Percentiles rank a stretch among this genome's conserved stretches.
Conservation (phyloP, 148 eudicot species). For the Fagopyrum tataricum region DNA sequence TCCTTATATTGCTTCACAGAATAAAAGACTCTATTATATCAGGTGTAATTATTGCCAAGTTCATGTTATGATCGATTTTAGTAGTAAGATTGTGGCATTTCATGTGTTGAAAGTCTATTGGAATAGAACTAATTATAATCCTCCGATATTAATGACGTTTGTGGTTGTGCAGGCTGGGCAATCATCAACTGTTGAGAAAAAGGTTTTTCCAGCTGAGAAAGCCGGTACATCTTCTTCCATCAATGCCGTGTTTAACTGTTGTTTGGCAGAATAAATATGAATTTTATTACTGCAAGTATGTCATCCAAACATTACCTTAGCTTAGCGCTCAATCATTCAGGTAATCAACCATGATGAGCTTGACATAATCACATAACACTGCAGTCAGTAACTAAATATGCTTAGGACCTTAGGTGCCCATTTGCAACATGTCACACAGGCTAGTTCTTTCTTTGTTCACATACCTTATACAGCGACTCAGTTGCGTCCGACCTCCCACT, state of each 20-base stretch:
- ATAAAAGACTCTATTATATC: neutral
- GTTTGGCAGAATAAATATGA: neutral
- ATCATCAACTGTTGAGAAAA: constrained; percentile 5
- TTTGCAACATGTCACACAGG: neutral
- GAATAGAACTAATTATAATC: neutral
- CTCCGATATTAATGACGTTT: neutral
- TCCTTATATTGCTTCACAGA: neutral
- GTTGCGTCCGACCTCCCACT: neutral
- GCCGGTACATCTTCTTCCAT: constrained; percentile 8
- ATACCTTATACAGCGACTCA: neutral
- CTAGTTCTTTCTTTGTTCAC: constrained; percentile 4
- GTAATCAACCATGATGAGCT: neutral
- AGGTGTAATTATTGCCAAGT: neutral
- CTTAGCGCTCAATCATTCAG: neutral
- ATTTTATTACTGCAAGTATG: neutral
- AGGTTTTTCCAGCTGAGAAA: constrained; percentile 3
- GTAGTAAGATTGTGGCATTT: neutral
- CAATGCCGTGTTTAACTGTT: neutral
- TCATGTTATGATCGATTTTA: neutral
- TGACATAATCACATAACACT: neutral
- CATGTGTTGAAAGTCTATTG: neutral
- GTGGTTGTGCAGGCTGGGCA: constrained; percentile 7
- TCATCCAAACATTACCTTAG: neutral
- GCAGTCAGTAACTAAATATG: neutral
- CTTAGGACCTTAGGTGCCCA: neutral